A percentile compares a stretch with the other conserved stretches of the same genome.
Evolutionary conservation across 345 rosid species (phyloP).

Genomic region (Abelmoschus esculentus): DNA sequence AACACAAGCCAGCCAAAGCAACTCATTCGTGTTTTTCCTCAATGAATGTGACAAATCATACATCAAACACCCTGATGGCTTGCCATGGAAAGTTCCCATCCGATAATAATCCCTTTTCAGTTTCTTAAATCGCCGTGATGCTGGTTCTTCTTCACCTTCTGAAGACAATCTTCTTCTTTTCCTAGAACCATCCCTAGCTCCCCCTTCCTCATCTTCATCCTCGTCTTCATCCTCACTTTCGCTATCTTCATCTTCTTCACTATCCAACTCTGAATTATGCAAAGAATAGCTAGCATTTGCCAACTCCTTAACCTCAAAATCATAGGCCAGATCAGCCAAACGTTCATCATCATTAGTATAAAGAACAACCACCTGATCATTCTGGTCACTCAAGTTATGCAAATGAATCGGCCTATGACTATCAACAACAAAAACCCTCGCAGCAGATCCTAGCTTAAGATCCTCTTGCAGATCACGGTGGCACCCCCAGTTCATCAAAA

Average conservation of each 20-base stretch:
- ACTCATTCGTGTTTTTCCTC: slow-evolving; percentile 87
- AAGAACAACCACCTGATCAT: slow-evolving; percentile 74
- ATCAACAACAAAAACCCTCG: slow-evolving; percentile 77
- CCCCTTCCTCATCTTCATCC: slow-evolving; percentile 28
- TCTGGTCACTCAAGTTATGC: slow-evolving; percentile 65
- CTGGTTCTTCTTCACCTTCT: slow-evolving; percentile 34
- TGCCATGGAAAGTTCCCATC: slow-evolving; percentile 91
- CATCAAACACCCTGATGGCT: slow-evolving; percentile 84
- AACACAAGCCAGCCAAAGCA: slow-evolving; percentile 95
- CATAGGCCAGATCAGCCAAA: slow-evolving; percentile 76
- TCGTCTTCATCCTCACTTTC: slow-evolving; percentile 34
- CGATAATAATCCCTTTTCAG: slow-evolving; percentile 64
- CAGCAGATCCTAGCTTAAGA: slow-evolving; percentile 51
- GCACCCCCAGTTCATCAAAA: slow-evolving; percentile 89
- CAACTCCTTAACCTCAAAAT: slow-evolving; percentile 66
- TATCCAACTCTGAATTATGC: slow-evolving; percentile 19
- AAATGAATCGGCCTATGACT: slow-evolving; percentile 94
- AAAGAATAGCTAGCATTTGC: slow-evolving; percentile 55
- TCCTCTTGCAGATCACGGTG: slow-evolving; percentile 63
- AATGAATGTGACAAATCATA: slow-evolving; percentile 67
- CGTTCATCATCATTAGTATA: slow-evolving; percentile 78
- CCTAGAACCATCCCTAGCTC: slow-evolving; percentile 30
- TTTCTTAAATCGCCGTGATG: slow-evolving; percentile 49
- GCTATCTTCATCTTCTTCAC: slow-evolving; percentile 28
- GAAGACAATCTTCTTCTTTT: slow-evolving; percentile 55